phyloP scores from a whole-genome alignment of 805 yeast species.

The Grigorovia transvaalensis region DNA sequence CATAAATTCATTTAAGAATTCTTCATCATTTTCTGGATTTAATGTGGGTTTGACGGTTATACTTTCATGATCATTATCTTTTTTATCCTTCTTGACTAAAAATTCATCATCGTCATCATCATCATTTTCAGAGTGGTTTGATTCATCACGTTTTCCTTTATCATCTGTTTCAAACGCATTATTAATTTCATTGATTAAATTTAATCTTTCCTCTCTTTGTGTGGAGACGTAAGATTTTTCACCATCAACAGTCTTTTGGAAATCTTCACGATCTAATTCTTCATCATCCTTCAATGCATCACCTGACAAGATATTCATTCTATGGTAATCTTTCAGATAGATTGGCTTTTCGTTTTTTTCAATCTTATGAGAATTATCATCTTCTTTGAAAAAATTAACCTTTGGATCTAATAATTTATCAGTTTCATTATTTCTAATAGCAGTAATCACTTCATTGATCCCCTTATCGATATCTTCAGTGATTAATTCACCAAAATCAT shows the following conservation, averaged over 20 bases:
- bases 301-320: slow-evolving; percentile 70
- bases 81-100: slow-evolving; percentile 44
- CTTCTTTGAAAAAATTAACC: slow-evolving; percentile 63
- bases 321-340: slow-evolving; percentile 84
- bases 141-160: slow-evolving; percentile 33
- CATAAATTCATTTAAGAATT: slow-evolving; percentile 64
- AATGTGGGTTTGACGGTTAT: slow-evolving; percentile 24
- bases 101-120: slow-evolving; percentile 36
- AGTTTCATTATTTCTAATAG: slow-evolving; percentile 61
- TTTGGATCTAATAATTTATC: slow-evolving; percentile 50
- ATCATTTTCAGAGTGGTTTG: slow-evolving; percentile 29
- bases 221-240: slow-evolving; percentile 61
- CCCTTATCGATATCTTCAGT: slow-evolving; percentile 82
- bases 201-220: slow-evolving; percentile 63
- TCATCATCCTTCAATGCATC: slow-evolving; percentile 46
- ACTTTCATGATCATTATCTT: slow-evolving; percentile 18
- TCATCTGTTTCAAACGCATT: slow-evolving; percentile 46
- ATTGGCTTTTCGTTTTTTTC: slow-evolving; percentile 55
- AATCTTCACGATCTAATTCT: slow-evolving; percentile 28
- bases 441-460: slow-evolving; percentile 56
- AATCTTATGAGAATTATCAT: slow-evolving; percentile 32
- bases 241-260: slow-evolving; percentile 20
- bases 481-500: slow-evolving; percentile 78
- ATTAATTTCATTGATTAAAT: slow-evolving; percentile 70
- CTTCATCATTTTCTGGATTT: slow-evolving; percentile 56